Conservation (phyloP, 495 filamentous ascomycete species). For the Xylona heveae region DNA sequence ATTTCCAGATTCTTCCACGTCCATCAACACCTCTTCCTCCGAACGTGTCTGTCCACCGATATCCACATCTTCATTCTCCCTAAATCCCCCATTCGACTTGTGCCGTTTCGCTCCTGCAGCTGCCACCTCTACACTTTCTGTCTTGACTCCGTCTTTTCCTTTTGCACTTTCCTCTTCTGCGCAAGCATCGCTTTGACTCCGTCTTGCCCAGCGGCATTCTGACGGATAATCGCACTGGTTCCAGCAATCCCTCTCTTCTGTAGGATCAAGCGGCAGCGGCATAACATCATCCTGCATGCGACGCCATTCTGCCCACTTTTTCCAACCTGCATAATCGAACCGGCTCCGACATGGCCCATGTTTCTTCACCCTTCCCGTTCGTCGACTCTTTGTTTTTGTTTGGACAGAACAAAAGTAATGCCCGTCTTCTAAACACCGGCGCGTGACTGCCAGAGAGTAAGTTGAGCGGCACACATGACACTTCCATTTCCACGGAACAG, state of each 20-base stretch:
- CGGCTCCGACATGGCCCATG: conserved; percentile 1
- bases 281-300: background rate
- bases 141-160: too few relatives aligned
- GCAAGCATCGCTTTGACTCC: too few relatives aligned
- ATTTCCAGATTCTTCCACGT: too few relatives aligned
- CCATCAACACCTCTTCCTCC: too few relatives aligned
- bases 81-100: too few relatives aligned
- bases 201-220: conserved; percentile 6
- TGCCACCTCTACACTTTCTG: too few relatives aligned
- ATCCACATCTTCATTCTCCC: too few relatives aligned
- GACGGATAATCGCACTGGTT: conserved; percentile 4
- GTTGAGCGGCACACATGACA: conserved; percentile 3
- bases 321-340: conserved; percentile 6
- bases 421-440: conserved; percentile 6
- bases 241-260: conserved; percentile 2
- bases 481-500: conserved; percentile 4
- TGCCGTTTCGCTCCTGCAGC: too few relatives aligned
- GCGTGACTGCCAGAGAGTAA: conserved; percentile 5
- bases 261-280: too few relatives aligned
- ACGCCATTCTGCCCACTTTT: conserved; percentile 3
- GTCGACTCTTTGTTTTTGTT: background rate
- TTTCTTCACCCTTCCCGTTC: background rate
- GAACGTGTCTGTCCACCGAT: too few relatives aligned
- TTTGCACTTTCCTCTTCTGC: too few relatives aligned
- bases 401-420: conserved; percentile 5